Evolutionary conservation across 2,329 filamentous ascomycete species (phyloP).

Genomic region (Pseudocercospora musae): DNA sequence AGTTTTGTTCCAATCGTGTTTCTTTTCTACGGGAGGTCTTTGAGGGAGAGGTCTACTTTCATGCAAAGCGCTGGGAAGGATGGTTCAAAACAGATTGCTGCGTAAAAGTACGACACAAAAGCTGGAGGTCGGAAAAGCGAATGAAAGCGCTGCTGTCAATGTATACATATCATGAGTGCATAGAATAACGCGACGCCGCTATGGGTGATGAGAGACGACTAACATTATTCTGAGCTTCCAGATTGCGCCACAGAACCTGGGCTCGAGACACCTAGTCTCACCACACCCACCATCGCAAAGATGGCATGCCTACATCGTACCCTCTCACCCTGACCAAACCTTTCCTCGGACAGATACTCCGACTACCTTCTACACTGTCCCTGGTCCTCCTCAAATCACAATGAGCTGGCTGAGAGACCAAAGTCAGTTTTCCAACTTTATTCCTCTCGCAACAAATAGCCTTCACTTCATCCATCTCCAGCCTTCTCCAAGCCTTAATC

Average conservation of each 20-base stretch:
- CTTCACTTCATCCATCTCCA: slow-evolving; percentile 9
- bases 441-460: slow-evolving; percentile 13
- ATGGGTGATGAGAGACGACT: neutral
- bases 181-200: neutral
- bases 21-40: slow-evolving; percentile 33
- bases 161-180: neutral
- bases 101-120: neutral
- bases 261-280: neutral
- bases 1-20: slow-evolving; percentile 47
- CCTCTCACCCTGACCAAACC: slow-evolving; percentile 18
- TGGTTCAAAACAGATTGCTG: neutral
- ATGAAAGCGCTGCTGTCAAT: neutral
- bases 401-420: slow-evolving; percentile 18
- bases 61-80: slow-evolving; percentile 25
- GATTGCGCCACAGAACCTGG: neutral
- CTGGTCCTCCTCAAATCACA: slow-evolving; percentile 18
- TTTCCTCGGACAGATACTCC: slow-evolving; percentile 21
- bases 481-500: slow-evolving; percentile 9
- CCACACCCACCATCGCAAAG: slow-evolving; percentile 26
- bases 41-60: slow-evolving; percentile 35
- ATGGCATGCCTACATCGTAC: slow-evolving; percentile 5
- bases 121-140: neutral
- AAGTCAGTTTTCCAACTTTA: slow-evolving; percentile 6
- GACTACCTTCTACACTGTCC: slow-evolving; percentile 14
- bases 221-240: neutral